Evolutionary conservation across 192 early-diverging fungal genomes (phyloP), one percentile per base, ranked within the genome.

Genomic region (Entrophospora sp.): DNA sequence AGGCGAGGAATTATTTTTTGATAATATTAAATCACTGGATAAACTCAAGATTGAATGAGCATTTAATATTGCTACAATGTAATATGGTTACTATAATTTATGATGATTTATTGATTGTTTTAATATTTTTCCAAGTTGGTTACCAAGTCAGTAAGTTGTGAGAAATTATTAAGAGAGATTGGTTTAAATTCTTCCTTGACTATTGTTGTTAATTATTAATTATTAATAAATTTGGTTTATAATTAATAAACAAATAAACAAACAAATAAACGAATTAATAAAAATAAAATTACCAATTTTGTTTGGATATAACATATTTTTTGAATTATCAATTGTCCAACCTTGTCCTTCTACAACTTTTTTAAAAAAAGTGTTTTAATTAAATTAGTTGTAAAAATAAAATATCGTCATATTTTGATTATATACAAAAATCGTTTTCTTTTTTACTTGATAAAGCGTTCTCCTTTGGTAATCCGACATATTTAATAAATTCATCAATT

Each of bases 111-210:
- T n/a, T n/a, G n/a, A n/a, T n/a, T n/a, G n/a, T n/a, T n/a, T 40
- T 43, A 66, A 18, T 49, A 66, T 49, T 55, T 66, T 42, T 66
- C 64, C n/a, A 66, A 53, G 36, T 66, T 34, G 37, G 55, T 66
- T 2, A 66, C 64, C 45, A 66, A 66, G 25, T 66, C 64, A 1
- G 64, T 66, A 24, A 66, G 64, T 28, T 43, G 64, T 12, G 64
- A 66, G 48, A 66, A 66, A 66, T 55, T 66, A 5, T 35, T 22
- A 36, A 66, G 38, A 12, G 64, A 66, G 13, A 25, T 52, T 13
- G 36, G 36, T 31, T 55, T 49, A 12, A 4, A 16, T 16, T 34
- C 13, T 31, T 55, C 64, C 22, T 25, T 6, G 1, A 32, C 64
- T 63, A 35, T 20, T 43, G 43, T n/a, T n/a, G n/a, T n/a, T n/a